Conservation (phyloP, 148 eudicot genomes). For the Fagopyrum homotropicum region DNA sequence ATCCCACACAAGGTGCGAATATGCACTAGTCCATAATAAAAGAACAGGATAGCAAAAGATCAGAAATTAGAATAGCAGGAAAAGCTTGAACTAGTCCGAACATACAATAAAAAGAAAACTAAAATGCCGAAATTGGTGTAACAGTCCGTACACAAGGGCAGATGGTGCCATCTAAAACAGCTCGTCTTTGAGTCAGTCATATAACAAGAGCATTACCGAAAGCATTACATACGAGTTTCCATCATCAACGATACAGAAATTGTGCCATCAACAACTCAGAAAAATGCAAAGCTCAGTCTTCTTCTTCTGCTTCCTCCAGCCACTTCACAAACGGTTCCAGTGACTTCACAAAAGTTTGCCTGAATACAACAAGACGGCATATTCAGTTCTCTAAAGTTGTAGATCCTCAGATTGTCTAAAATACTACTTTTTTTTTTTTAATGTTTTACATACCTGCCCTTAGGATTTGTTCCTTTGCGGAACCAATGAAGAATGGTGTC, state of each 20-base stretch:
- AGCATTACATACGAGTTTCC: not conserved
- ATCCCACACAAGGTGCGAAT: too few relatives aligned
- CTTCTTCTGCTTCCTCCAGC: constrained; percentile 82
- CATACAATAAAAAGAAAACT: not conserved
- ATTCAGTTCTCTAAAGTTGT: not conserved
- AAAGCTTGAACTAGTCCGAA: too few relatives aligned
- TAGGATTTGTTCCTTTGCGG: constrained; percentile 80
- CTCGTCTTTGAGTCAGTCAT: not conserved
- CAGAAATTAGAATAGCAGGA: not conserved
- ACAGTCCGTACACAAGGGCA: not conserved
- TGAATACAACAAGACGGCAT: constrained; percentile 11
- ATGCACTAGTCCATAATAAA: not conserved
- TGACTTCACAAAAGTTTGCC: constrained; percentile 65
- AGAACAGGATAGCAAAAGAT: not conserved
- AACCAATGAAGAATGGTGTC: constrained; percentile 96
- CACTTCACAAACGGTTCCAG: constrained; percentile 71
- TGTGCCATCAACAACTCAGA: not conserved
- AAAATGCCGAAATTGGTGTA: not conserved
- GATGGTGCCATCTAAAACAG: not conserved
- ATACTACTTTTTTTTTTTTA: not conserved
- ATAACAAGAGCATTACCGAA: not conserved
- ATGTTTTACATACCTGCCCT: constrained; percentile 63
- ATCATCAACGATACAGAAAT: not conserved
- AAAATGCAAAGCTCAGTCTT: constrained; percentile 23
- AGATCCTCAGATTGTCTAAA: not conserved